These are phyloP conservation scores for Petunia axillaris DNA, from an alignment of 257 asterid genomes.

Conservation along the genomic window DNA sequence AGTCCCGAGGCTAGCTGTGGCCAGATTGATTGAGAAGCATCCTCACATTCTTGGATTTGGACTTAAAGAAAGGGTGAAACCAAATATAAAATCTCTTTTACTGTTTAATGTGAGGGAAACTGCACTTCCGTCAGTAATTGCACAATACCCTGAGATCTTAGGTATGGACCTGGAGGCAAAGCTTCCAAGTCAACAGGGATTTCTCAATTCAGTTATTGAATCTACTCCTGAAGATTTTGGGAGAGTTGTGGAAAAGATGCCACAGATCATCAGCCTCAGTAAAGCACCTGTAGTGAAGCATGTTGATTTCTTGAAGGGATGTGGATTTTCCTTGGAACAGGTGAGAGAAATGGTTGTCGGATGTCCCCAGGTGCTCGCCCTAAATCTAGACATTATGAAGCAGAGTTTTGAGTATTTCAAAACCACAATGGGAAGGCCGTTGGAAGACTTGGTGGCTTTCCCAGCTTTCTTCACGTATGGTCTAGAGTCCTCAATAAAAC, in stretches of 20 bases:
- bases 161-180: conserved; percentile 64
- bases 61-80: conserved; percentile 69
- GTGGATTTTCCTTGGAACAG: conserved; percentile 70
- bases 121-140: conserved; percentile 69
- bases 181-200: conserved; percentile 53
- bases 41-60: conserved; percentile 93
- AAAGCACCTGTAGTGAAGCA: conserved; percentile 64
- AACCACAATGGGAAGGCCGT: conserved; percentile 66
- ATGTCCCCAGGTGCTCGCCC: conserved; percentile 90
- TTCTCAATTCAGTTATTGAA: conserved; percentile 57
- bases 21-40: conserved; percentile 78
- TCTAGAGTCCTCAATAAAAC: conserved; percentile 77
- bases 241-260: conserved; percentile 82
- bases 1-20: conserved; percentile 72
- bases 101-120: conserved; percentile 64
- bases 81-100: conserved; percentile 63
- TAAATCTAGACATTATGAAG: conserved; percentile 79
- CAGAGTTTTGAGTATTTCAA: conserved; percentile 66
- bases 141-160: conserved; percentile 83
- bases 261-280: conserved; percentile 73
- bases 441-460: conserved; percentile 84
- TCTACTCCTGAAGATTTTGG: conserved; percentile 75
- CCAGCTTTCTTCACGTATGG: conserved; percentile 94
- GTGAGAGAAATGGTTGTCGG: conserved; percentile 75
- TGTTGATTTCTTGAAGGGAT: conserved; percentile 65